Base-by-base conservation (phyloP, 2,329 filamentous ascomycete species). In the Alternaria infectoria region DNA sequence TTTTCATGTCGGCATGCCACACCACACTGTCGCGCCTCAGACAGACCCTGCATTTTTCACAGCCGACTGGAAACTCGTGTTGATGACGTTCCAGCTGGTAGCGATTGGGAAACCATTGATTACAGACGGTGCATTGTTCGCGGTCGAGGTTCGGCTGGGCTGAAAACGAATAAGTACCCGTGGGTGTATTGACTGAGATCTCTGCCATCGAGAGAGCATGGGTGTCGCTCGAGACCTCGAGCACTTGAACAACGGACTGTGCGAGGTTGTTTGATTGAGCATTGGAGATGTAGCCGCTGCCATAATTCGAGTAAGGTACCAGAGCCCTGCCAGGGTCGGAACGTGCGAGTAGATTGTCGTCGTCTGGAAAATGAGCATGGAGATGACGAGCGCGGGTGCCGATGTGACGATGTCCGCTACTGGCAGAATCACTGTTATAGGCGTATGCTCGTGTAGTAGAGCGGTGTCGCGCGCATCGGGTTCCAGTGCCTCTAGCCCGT, bases 61-160 rank as follows among this genome's bases (percentile, higher is more conserved):
- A 74, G 13, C 66, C 68, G 10, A 64, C 32, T 0, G 64, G 61
- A 19, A 64, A 66, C 12, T 74, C 69, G 26, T 47, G 57, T 30
- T 55, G 54, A 40, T 74, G 71, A 3, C 19, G 3, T 17, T 57
- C 19, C 23, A 71, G 47, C 40, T 67, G 59, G 26, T 59, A 7
- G 11, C 45, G 44, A 49, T 67, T 68, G 11, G 69, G 45, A 36
- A 73, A 74, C 66, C 69, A 73, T 9, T 30, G 19, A 36, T 17
- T 44, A 43, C 71, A 75, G 4, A 54, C 44, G 10, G 58, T 7
- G 43, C 72, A 75, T 19, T 71, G 68, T 32, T 70, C 64, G 40
- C 70, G 71, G 2, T 74, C 68, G 23, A 66, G 61, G n/a, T 73
- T 75, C 4, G 69, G 62, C 7, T 57, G 54, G 2, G 70, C 69